phyloP scores from a whole-genome alignment of 176 grass and related monocot genomes.

The Cymbopogon citratus region DNA sequence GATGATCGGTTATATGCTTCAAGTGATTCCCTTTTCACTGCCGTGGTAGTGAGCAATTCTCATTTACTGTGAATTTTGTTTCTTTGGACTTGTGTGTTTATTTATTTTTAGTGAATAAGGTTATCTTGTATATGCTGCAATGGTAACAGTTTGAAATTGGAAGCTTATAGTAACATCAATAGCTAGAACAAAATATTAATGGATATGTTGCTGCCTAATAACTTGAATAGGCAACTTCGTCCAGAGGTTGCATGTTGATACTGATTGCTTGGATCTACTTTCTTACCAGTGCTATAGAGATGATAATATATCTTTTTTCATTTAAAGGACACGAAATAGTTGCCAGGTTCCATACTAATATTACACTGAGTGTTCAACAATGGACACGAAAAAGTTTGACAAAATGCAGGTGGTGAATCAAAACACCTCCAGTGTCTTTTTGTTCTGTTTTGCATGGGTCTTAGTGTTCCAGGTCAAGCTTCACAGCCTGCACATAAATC shows the following conservation, averaged over 20 bases:
- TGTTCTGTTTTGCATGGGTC: not conserved
- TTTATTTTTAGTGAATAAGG: too few relatives aligned
- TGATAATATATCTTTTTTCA: not conserved
- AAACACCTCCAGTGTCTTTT: not conserved
- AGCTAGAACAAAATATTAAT: too few relatives aligned
- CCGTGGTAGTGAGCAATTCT: not conserved
- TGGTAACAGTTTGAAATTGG: too few relatives aligned
- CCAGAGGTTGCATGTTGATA: not conserved
- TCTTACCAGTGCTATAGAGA: not conserved
- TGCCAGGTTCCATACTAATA: not conserved
- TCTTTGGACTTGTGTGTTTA: too few relatives aligned
- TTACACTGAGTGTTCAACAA: not conserved
- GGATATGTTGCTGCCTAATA: not conserved
- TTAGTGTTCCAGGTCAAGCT: not conserved
- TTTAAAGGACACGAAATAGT: not conserved
- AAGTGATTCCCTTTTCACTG: not conserved
- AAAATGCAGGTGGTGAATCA: not conserved
- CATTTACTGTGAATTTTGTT: not conserved
- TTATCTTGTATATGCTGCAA: too few relatives aligned
- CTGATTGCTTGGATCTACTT: not conserved
- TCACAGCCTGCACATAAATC: not conserved
- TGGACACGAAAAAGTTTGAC: not conserved
- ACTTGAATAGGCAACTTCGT: not conserved
- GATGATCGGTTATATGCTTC: not conserved
- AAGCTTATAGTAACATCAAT: too few relatives aligned